Base-by-base conservation (phyloP, 495 filamentous ascomycete genomes). In the Acidiella bohemica region DNA sequence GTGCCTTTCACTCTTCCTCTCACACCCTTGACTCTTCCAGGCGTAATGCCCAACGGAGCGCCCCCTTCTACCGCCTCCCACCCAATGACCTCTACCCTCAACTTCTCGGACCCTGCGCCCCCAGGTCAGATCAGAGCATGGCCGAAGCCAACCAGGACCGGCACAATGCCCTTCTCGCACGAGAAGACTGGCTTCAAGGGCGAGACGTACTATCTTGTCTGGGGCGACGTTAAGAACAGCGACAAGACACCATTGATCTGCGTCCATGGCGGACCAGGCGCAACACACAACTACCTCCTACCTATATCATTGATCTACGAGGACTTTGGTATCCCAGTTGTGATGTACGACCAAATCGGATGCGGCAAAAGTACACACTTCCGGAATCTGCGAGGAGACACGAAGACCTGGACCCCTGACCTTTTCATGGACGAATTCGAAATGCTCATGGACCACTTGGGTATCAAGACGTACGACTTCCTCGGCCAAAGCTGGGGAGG, bases 341-440 rank as follows among this genome's bases (percentile, higher is more conserved):
- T 73, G 14, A 46, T 72, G 47, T 75, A 75, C 49, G 68, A 72
- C 46, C 68, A 72, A 41, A 49, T 73, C 39, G 67, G 68, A 14
- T 65, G 60, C 47, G 70, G 66, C 10, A 19, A 42, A 5, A 67
- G 60, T 16, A 70, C 70, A 0, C 67, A 62, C 37, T 54, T 70
- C 6, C 58, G 46, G 2, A 56, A 67, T 5, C 66, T 61, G 27
- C 39, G 30, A 0, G 60, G 60, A 18, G 62, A 67, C 35, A 50
- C 53, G 14, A 36, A 32, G 0, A 70, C 72, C 54, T 75, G 67
- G 67, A 63, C 58, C 0, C 35, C 57, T 0, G 52, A 64, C 7
- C 55, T 73, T 0, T 73, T 72, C 52, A 39, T 61, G 20, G 34
- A 36, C 6, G 69, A 75, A 50, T 62, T 72, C 0, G 59, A 68